A percentile compares a stretch with the other conserved stretches of the same genome.
phyloP scores from a whole-genome alignment of 2,329 filamentous ascomycete genomes.

The Cordyceps militaris region DNA sequence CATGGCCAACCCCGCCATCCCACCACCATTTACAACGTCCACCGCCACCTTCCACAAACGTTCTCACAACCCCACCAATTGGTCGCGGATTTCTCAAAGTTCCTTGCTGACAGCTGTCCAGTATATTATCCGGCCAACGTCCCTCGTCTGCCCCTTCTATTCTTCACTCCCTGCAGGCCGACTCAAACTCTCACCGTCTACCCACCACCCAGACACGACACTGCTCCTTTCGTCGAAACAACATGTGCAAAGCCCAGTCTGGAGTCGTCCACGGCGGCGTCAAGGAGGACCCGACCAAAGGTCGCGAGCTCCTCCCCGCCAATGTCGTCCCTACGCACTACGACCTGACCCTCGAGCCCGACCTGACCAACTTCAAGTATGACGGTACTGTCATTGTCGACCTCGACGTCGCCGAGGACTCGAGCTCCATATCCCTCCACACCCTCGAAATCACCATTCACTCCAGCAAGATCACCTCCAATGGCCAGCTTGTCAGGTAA shows the following conservation, averaged over 20 bases:
- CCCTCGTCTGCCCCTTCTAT: not conserved
- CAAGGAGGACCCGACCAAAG: constrained; percentile 22
- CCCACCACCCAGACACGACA: constrained; percentile 35
- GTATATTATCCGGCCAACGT: constrained; percentile 3
- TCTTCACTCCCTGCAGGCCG: not conserved
- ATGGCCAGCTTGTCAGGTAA: constrained; percentile 45
- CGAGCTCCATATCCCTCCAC: constrained; percentile 80
- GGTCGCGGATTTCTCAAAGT: not conserved
- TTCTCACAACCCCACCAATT: constrained; percentile 4
- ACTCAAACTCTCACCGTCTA: constrained; percentile 5
- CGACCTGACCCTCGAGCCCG: constrained; percentile 81
- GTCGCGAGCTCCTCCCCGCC: constrained; percentile 76
- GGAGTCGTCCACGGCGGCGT: constrained; percentile 28
- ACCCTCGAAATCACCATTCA: constrained; percentile 79
- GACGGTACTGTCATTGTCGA: constrained; percentile 80
- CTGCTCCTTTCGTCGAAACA: constrained; percentile 67
- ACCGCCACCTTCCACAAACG: constrained; percentile 5
- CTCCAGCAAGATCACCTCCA: constrained; percentile 41
- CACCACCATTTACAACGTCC: not conserved
- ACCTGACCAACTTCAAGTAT: constrained; percentile 83
- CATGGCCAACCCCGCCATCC: not conserved
- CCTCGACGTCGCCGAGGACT: constrained; percentile 78
- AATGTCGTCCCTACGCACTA: constrained; percentile 93
- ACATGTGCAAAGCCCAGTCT: constrained; percentile 56
- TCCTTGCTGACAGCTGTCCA: constrained; percentile 10